Evolutionary conservation across 2,329 filamentous ascomycete species (phyloP), one percentile per base, ranked within the genome.

Genomic region (Phyllosticta paracitricarpa): DNA sequence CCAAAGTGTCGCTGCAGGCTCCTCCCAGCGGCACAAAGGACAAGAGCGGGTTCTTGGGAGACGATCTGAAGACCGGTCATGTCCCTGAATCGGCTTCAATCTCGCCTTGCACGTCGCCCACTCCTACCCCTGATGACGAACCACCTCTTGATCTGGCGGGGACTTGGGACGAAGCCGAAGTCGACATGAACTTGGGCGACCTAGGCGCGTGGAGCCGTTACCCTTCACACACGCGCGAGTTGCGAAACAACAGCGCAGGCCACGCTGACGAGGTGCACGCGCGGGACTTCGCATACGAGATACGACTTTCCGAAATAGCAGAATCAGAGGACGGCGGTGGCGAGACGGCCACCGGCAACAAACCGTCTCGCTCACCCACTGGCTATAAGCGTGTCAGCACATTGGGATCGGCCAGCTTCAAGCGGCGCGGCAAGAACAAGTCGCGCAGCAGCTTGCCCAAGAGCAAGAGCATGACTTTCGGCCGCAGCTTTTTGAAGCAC

Each of bases 151-250:
- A 5, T 22, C 54, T 2, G 60, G 51, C 30, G 12, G 24, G 22
- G 35, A 61, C n/a, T 19, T 17, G 17, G 48, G n/a, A n/a, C 53
- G 48, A 51, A 33, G 57, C 7, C 35, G 54, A 35, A 48, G 51
- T 53, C 10, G 61, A 33, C 7, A 52, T 59, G 14, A 52, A 62
- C 8, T 7, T 52, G 22, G 26, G 58, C 28, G 59, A 60, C 9
- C 61, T 68, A 2, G 72, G 73, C n/a, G 70, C 76, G 2, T 81
- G 78, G 78, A 72, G 75, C 26, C 71, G 74, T 2, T 81, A 76
- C 52, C 76, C 78, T 1, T 78, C 75, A 5, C 76, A 80, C 61
- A 77, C 73, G 4, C 75, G 77, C n/a, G 64, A 66, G 1, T 68
- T 73, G 28, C 75, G 78, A 12, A 72, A 71, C 28, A 67, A 68